Evolutionary conservation across 371 early-diverging fungal species (phyloP).

Genomic region (Choanephora cucurbitarum): DNA sequence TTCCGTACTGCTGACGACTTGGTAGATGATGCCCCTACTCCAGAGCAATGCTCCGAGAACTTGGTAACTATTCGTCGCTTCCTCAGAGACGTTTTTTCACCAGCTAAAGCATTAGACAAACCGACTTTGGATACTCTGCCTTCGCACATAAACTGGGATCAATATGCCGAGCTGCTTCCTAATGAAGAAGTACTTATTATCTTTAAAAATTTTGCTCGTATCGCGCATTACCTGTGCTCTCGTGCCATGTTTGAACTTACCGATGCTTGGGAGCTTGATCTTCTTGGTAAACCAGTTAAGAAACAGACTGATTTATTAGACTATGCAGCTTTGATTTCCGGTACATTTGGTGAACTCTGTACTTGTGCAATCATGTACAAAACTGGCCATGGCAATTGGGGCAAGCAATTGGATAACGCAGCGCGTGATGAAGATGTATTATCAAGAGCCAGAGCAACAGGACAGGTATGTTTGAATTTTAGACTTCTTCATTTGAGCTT

Average conservation of each 20-base stretch:
- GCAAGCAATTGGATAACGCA: slow-evolving; percentile 11
- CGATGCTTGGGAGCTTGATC: slow-evolving; percentile 54
- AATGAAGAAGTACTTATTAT: slow-evolving; percentile 27
- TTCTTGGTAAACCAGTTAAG: slow-evolving; percentile 33
- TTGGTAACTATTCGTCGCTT: slow-evolving; percentile 33
- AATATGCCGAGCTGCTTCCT: slow-evolving; percentile 22
- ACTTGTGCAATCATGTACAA: slow-evolving; percentile 49
- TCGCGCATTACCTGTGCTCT: slow-evolving; percentile 45
- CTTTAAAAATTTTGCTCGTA: slow-evolving; percentile 39
- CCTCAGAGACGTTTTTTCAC: slow-evolving; percentile 24
- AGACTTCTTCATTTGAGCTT: background rate
- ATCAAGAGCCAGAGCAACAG: slow-evolving; percentile 51
- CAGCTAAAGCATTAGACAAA: background rate
- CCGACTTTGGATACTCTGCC: slow-evolving; percentile 16
- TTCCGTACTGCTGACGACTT: slow-evolving; percentile 62
- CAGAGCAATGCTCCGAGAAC: slow-evolving; percentile 22
- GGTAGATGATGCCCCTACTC: slow-evolving; percentile 44
- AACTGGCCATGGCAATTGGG: slow-evolving; percentile 43
- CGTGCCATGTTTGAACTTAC: slow-evolving; percentile 47
- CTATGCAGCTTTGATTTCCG: slow-evolving; percentile 53
- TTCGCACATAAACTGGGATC: slow-evolving; percentile 32
- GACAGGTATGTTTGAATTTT: slow-evolving; percentile 32
- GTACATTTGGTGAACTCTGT: slow-evolving; percentile 56
- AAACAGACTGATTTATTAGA: slow-evolving; percentile 43
- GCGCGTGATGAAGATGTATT: slow-evolving; percentile 34